Conservation (phyloP, 225 moss, liverwort and hornwort species). For the Polytrichum formosum region DNA sequence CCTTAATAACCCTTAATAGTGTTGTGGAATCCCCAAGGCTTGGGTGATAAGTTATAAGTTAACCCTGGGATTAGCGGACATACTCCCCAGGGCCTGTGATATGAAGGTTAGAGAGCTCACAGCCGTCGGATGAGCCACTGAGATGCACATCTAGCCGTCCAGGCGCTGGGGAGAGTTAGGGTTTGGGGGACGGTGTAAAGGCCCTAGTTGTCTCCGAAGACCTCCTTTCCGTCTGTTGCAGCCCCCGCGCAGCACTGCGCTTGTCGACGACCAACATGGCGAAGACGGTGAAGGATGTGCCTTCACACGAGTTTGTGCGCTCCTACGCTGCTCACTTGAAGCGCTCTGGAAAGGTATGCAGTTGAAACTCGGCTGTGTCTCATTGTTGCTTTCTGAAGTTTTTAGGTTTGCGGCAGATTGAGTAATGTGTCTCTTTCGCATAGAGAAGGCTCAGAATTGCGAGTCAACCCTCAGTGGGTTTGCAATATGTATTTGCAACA, state of each 20-base stretch:
- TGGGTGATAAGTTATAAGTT: too few species aligned
- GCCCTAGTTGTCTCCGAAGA: rapidly evolving
- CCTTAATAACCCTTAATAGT: too few species aligned
- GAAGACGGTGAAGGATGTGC: conserved; percentile 73
- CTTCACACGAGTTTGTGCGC: conserved; percentile 74
- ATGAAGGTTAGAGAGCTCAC: neutral
- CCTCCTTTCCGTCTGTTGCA: conserved; percentile 27
- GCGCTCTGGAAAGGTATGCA: conserved; percentile 62
- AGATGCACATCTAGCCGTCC: neutral
- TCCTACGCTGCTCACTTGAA: conserved; percentile 68
- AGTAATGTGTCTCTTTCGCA: too few species aligned
- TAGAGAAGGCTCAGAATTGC: too few species aligned
- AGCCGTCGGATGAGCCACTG: conserved; percentile 1
- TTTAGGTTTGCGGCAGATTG: too few species aligned
- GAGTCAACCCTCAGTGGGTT: too few species aligned
- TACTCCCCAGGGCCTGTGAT: too few species aligned
- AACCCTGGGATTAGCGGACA: too few species aligned
- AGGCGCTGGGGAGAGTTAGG: conserved; percentile 19
- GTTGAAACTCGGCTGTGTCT: neutral
- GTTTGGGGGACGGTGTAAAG: conserved; percentile 10
- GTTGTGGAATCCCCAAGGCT: too few species aligned
- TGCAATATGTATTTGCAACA: too few species aligned
- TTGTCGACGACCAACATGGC: conserved; percentile 24
- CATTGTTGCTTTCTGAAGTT: too few species aligned
- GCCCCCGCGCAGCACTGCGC: conserved; percentile 16